A percentile compares a stretch with the other conserved stretches of the same genome.
phyloP scores from a whole-genome alignment of 106 monocot genomes.

The Phalaenopsis equestris region DNA sequence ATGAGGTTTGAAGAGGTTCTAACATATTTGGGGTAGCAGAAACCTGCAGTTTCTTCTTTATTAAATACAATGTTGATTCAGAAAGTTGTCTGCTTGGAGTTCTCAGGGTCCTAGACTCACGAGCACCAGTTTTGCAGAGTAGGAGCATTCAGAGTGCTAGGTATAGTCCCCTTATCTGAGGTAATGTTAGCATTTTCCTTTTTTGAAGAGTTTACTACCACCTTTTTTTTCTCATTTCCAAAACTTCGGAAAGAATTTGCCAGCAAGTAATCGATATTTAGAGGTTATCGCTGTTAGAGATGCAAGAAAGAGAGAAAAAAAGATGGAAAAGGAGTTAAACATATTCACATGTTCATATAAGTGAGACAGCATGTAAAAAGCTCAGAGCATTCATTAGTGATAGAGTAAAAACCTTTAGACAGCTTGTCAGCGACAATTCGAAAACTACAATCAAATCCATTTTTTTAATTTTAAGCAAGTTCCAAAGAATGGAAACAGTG shows the following conservation, averaged over 20 bases:
- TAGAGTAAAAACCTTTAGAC: neutral
- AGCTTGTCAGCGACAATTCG: neutral
- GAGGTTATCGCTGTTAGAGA: neutral
- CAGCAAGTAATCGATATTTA: conserved; percentile 83
- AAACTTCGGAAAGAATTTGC: conserved; percentile 73
- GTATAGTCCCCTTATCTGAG: conserved; percentile 25
- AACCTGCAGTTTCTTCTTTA: conserved; percentile 97
- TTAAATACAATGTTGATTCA: conserved; percentile 82
- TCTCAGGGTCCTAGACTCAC: conserved; percentile 48
- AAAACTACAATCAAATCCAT: neutral
- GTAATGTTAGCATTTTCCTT: conserved; percentile 26
- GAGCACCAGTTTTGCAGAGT: conserved; percentile 63
- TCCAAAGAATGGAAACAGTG: neutral
- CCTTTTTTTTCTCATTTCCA: conserved; percentile 45
- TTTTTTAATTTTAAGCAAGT: neutral
- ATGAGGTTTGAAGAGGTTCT: conserved; percentile 31
- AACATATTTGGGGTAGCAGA: conserved; percentile 40
- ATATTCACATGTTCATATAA: no score
- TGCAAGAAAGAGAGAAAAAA: neutral
- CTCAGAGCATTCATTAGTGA: no score
- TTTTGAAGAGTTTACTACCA: conserved; percentile 31
- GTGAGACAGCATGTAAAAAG: no score
- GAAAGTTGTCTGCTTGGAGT: conserved; percentile 36
- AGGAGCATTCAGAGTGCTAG: conserved; percentile 30
- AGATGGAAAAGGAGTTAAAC: neutral